These are phyloP conservation scores for Friedmanniomyces endolithicus DNA, from an alignment of 495 filamentous ascomycete genomes.

Conservation along the genomic window DNA sequence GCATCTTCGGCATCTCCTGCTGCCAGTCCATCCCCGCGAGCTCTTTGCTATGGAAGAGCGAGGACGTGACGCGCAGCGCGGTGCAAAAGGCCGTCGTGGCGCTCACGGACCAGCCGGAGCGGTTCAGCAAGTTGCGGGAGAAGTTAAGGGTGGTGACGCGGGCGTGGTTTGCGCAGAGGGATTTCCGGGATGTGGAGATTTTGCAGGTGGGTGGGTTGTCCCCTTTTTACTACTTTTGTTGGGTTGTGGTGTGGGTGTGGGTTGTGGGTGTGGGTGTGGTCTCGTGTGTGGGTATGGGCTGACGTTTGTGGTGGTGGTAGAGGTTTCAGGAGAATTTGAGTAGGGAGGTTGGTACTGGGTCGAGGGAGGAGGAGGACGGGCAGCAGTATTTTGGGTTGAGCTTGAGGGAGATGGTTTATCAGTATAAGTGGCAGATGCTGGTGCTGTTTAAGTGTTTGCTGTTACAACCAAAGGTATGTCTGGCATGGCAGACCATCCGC, in stretches of 20 bases:
- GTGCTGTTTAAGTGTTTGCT: slow-evolving; percentile 88
- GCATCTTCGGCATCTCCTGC: slow-evolving; percentile 92
- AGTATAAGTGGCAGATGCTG: slow-evolving; percentile 86
- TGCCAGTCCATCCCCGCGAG: slow-evolving; percentile 79
- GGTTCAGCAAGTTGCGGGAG: slow-evolving; percentile 49
- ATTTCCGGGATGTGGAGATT: slow-evolving; percentile 63
- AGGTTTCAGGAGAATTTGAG: slow-evolving; percentile 84
- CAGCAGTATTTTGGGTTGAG: slow-evolving; percentile 88
- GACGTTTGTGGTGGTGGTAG: slow-evolving; percentile 31
- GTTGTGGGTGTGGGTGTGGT: slow-evolving; percentile 45
- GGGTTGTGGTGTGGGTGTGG: background rate
- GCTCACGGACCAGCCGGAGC: slow-evolving; percentile 69
- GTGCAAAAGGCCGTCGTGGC: slow-evolving; percentile 99
- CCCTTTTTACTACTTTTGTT: background rate
- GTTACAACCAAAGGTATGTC: slow-evolving; percentile 76
- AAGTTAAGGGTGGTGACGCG: slow-evolving; percentile 76
- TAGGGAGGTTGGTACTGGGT: slow-evolving; percentile 36
- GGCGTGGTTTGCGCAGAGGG: slow-evolving; percentile 91
- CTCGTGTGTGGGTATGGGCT: slow-evolving; percentile 35
- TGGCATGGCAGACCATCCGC: background rate
- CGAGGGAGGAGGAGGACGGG: slow-evolving; percentile 56
- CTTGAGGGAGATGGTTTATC: slow-evolving; percentile 78
- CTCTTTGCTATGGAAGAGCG: slow-evolving; percentile 58
- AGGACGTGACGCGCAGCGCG: slow-evolving; percentile 87
- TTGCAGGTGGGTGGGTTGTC: slow-evolving; percentile 42